Evolutionary conservation across 768 basidiomycete species (phyloP).

Genomic region (Mycena maculata): DNA sequence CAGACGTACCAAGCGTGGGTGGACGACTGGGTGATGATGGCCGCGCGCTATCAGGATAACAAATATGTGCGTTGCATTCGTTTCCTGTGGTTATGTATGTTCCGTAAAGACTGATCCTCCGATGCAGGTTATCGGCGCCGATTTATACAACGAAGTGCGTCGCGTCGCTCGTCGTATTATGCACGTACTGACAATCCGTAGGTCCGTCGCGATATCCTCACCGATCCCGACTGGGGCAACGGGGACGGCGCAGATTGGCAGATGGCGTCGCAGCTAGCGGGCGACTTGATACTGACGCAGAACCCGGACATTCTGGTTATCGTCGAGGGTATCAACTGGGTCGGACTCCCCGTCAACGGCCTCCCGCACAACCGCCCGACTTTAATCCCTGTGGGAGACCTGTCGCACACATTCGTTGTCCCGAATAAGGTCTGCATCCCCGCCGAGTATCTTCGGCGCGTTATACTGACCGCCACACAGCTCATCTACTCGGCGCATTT

Average conservation of each 20-base stretch:
- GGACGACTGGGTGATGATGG: conserved; percentile 29
- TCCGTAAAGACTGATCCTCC: too few species aligned
- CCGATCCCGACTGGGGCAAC: conserved; percentile 31
- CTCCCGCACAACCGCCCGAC: conserved; percentile 30
- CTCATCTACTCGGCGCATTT: conserved; percentile 35
- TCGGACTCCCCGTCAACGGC: conserved; percentile 34
- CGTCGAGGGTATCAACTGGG: conserved; percentile 37
- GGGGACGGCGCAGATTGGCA: conserved; percentile 31
- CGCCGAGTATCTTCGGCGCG: too few species aligned
- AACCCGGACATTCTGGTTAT: conserved; percentile 34
- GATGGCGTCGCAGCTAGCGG: conserved; percentile 22
- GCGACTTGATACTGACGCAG: conserved; percentile 20
- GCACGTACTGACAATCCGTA: not conserved
- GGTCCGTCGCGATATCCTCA: conserved; percentile 29
- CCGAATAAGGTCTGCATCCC: conserved; percentile 31
- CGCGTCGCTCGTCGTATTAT: too few species aligned
- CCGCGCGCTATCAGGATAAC: conserved; percentile 28
- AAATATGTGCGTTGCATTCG: conserved; percentile 9
- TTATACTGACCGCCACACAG: not conserved
- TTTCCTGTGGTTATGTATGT: too few species aligned
- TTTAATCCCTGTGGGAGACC: conserved; percentile 16
- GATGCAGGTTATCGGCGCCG: conserved; percentile 15
- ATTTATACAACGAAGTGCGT: conserved; percentile 24
- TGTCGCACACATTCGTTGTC: conserved; percentile 28
- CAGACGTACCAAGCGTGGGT: conserved; percentile 24